Percentiles rank a stretch among this genome's conserved stretches.
Conservation (phyloP, 345 rosid genomes). For the Geranium rotundifolium region DNA sequence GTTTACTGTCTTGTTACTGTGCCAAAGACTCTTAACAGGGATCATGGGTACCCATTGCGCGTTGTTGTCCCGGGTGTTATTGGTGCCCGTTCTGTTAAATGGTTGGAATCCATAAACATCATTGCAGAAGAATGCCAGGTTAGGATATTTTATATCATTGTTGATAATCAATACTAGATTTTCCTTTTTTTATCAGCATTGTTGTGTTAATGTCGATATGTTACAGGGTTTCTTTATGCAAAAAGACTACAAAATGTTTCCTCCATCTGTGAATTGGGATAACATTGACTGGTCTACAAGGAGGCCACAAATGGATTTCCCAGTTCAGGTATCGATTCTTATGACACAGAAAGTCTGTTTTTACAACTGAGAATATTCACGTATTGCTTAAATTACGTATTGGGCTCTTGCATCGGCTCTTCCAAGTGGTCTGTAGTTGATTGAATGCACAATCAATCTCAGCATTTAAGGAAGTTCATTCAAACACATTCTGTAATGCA, state of each 20-base stretch:
- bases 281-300: conserved; percentile 81
- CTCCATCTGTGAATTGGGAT: conserved; percentile 93
- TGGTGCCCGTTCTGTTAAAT: conserved; percentile 97
- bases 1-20: conserved; percentile 6
- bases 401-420: not conserved
- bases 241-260: conserved; percentile 96
- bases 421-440: not conserved
- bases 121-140: conserved; percentile 90
- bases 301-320: conserved; percentile 96
- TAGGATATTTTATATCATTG: not conserved
- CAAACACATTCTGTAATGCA: not conserved
- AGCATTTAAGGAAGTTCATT: not conserved
- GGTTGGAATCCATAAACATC: conserved; percentile 78
- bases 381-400: not conserved
- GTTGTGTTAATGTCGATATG: conserved; percentile 4
- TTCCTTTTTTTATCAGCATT: conserved; percentile 3
- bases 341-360: no score
- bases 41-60: conserved; percentile 86
- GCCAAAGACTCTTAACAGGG: conserved; percentile 72
- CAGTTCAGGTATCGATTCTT: conserved; percentile 62
- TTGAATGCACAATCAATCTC: not conserved
- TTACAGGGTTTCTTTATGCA: conserved; percentile 94
- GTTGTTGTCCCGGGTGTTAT: conserved; percentile 93
- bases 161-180: not conserved
- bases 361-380: no score